Evolutionary conservation across 2,329 filamentous ascomycete species (phyloP).

Genomic region (Ophiostoma australiae): DNA sequence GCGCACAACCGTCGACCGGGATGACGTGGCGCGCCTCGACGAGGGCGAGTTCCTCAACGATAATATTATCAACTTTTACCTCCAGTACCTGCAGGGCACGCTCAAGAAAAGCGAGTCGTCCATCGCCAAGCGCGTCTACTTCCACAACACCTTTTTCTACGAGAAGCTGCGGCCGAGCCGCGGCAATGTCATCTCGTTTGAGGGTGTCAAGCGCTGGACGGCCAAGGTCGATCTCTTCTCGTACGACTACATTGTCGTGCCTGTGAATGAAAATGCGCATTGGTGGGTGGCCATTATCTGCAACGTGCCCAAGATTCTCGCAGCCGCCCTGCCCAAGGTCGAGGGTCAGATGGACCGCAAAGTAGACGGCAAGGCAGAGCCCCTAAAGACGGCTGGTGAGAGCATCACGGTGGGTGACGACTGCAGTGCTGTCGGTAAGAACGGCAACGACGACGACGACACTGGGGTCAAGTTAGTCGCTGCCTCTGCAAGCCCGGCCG

Average conservation of each 20-base stretch:
- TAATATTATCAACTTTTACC: conserved; percentile 83
- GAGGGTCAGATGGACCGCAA: neutral
- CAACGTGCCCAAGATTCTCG: conserved; percentile 66
- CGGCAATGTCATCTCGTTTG: conserved; percentile 67
- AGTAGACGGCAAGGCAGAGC: neutral
- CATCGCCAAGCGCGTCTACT: conserved; percentile 63
- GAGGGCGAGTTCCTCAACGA: conserved; percentile 88
- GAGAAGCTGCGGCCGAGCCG: conserved; percentile 62
- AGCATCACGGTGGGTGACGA: neutral
- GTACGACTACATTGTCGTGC: conserved; percentile 85
- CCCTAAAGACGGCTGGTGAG: neutral
- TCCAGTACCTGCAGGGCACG: conserved; percentile 64
- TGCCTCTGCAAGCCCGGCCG: conserved; percentile 6
- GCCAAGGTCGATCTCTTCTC: conserved; percentile 75
- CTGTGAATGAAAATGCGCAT: conserved; percentile 80
- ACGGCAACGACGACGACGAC: neutral
- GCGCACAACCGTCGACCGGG: conserved; percentile 60
- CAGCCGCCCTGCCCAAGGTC: conserved; percentile 22
- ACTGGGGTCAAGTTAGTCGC: neutral
- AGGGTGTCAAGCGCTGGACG: conserved; percentile 83
- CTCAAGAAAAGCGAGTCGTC: conserved; percentile 52
- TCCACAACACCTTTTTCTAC: conserved; percentile 93
- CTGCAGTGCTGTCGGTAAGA: neutral
- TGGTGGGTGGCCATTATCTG: conserved; percentile 97
- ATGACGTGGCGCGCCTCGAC: conserved; percentile 72